Conservation (phyloP, 2,329 filamentous ascomycete genomes). For the Neonectria faginata region DNA sequence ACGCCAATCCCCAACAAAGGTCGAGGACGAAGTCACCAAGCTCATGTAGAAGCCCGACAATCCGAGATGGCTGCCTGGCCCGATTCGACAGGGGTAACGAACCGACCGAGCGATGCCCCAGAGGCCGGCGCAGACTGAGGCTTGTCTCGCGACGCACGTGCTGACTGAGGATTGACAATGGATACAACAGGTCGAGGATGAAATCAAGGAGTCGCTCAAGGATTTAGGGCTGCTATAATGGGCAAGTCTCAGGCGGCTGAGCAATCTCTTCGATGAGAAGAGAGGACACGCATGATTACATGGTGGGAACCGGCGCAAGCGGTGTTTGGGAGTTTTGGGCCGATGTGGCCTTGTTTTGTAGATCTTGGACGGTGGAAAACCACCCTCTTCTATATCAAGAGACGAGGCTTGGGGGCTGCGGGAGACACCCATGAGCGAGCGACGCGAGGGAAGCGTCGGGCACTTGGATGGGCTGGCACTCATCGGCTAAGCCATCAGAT, state of each 20-base stretch:
- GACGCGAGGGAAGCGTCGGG: conserved; percentile 27
- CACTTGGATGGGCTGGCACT: conserved; percentile 20
- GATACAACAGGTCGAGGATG: conserved; percentile 45
- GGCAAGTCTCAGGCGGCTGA: conserved; percentile 47
- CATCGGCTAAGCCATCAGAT: neutral
- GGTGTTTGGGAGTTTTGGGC: conserved; percentile 50
- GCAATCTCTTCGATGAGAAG: conserved; percentile 51
- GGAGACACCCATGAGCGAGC: conserved; percentile 11
- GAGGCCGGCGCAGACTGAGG: conserved; percentile 26
- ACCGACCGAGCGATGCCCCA: conserved; percentile 32
- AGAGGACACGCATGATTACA: conserved; percentile 48
- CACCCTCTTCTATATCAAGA: conserved; percentile 58
- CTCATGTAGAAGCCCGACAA: conserved; percentile 74
- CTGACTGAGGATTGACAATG: conserved; percentile 47
- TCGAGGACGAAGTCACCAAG: conserved; percentile 90
- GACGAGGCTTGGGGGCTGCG: conserved; percentile 40
- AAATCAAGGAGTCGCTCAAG: conserved; percentile 45
- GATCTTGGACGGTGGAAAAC: conserved; percentile 61
- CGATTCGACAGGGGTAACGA: conserved; percentile 31
- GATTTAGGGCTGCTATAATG: conserved; percentile 47
- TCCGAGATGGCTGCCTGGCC: conserved; percentile 35
- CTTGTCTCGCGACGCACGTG: conserved; percentile 14
- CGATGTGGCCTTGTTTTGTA: conserved; percentile 51
- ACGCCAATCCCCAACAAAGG: conserved; percentile 63
- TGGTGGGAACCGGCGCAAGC: conserved; percentile 44